Conservation (phyloP, 495 filamentous ascomycete species). For the Penicillium simplicissimum region DNA sequence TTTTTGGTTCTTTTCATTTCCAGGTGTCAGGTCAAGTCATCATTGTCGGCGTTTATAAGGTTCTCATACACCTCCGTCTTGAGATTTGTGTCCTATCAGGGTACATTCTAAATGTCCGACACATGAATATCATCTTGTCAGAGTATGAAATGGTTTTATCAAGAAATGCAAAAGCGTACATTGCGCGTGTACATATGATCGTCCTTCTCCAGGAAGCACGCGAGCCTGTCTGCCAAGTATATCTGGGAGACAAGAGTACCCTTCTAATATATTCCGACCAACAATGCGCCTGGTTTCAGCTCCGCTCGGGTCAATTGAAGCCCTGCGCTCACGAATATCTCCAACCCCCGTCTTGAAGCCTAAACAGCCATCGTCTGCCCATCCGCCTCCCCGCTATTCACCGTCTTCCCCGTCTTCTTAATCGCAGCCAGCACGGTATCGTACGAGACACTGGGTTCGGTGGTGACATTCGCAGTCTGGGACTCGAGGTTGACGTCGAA, state of each 20-base stretch:
- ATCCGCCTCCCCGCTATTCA: slow-evolving; percentile 71
- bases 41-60: background rate
- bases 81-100: background rate
- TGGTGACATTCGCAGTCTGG: slow-evolving; percentile 73
- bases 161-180: slow-evolving; percentile 9
- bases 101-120: background rate
- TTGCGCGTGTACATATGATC: slow-evolving; percentile 10
- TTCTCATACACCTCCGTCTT: background rate
- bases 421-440: slow-evolving; percentile 83
- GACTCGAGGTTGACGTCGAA: slow-evolving; percentile 84
- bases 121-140: background rate
- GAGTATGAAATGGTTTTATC: background rate
- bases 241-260: background rate
- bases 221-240: background rate
- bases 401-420: slow-evolving; percentile 92
- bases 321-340: background rate
- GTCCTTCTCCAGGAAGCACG: background rate
- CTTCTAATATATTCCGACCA: background rate
- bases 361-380: slow-evolving; percentile 41
- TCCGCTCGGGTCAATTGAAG: background rate
- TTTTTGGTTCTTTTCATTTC: slow-evolving; percentile 10
- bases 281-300: background rate
- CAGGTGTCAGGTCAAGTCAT: background rate
- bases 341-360: background rate
- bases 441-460: slow-evolving; percentile 65